These are phyloP conservation scores for Circinella minor DNA, from an alignment of 371 early-diverging fungal species.

Conservation along the genomic window DNA sequence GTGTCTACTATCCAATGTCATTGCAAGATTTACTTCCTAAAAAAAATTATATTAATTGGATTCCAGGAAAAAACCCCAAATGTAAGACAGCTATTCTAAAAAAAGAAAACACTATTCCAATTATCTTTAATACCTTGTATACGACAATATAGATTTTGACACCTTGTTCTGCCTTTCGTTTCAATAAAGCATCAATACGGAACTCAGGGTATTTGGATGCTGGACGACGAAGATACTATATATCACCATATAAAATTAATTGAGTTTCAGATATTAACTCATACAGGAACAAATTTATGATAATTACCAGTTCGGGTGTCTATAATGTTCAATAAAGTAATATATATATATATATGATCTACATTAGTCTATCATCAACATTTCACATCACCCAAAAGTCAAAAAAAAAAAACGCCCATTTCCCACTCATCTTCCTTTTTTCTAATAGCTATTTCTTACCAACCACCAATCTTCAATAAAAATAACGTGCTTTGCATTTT, in stretches of 20 bases:
- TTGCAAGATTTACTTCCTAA: constrained; percentile 79
- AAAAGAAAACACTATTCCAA: neutral
- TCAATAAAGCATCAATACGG: constrained; percentile 83
- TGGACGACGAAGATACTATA: constrained; percentile 81
- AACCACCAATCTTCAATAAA: constrained; percentile 96
- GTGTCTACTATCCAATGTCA: constrained; percentile 81
- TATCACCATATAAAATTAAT: neutral
- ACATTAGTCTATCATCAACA: too few relatives aligned
- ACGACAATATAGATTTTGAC: constrained; percentile 89
- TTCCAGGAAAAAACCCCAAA: neutral
- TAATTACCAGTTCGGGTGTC: constrained; percentile 54
- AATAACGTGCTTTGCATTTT: constrained; percentile 74
- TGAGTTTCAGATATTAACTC: too few relatives aligned
- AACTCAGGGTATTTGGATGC: constrained; percentile 73
- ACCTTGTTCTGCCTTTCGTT: constrained; percentile 87
- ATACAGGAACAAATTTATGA: too few relatives aligned
- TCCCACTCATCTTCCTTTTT: neutral
- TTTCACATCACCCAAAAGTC: too few relatives aligned
- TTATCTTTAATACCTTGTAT: constrained; percentile 68
- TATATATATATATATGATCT: too few relatives aligned
- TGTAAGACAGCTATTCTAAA: neutral
- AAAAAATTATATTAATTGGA: neutral
- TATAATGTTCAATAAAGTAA: constrained; percentile 9
- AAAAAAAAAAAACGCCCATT: neutral
- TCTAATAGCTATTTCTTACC: constrained; percentile 38